Evolutionary conservation across 352 stramenopile genomes (phyloP).

Genomic region (Peronospora destructor): DNA sequence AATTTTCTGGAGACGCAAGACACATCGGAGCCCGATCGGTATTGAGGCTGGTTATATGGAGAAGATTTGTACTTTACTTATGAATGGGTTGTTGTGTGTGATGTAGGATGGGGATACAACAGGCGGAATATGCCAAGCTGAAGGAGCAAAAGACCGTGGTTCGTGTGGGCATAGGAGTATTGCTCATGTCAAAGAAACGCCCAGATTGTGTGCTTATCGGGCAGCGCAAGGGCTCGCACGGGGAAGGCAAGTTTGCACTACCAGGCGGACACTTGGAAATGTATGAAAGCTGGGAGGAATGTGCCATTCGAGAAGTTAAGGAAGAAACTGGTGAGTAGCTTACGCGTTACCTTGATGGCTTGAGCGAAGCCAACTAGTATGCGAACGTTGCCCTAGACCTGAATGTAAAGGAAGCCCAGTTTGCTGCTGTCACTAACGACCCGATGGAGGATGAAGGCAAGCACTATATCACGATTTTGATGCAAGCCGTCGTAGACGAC

Average conservation of each 20-base stretch:
- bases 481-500: slow-evolving; percentile 53
- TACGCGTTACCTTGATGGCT: not conserved
- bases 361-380: slow-evolving; percentile 2
- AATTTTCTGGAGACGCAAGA: slow-evolving; percentile 79
- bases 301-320: slow-evolving; percentile 72
- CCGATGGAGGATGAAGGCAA: slow-evolving; percentile 74
- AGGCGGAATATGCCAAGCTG: slow-evolving; percentile 57
- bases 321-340: slow-evolving; percentile 62
- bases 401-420: slow-evolving; percentile 41
- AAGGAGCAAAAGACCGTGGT: slow-evolving; percentile 52
- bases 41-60: not conserved
- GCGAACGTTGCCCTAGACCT: slow-evolving; percentile 34
- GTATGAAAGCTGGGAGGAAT: slow-evolving; percentile 76
- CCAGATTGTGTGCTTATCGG: slow-evolving; percentile 69
- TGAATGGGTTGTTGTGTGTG: slow-evolving; percentile 9
- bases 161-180: slow-evolving; percentile 68
- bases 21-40: slow-evolving; percentile 55
- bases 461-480: slow-evolving; percentile 85
- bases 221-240: slow-evolving; percentile 65
- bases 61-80: not conserved
- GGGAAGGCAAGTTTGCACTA: slow-evolving; percentile 66
- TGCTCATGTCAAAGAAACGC: slow-evolving; percentile 60
- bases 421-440: slow-evolving; percentile 79
- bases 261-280: slow-evolving; percentile 79
- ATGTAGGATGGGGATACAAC: slow-evolving; percentile 40